phyloP scores from a whole-genome alignment of 2,329 filamentous ascomycete genomes.

The Arachnopeziza araneosa region DNA sequence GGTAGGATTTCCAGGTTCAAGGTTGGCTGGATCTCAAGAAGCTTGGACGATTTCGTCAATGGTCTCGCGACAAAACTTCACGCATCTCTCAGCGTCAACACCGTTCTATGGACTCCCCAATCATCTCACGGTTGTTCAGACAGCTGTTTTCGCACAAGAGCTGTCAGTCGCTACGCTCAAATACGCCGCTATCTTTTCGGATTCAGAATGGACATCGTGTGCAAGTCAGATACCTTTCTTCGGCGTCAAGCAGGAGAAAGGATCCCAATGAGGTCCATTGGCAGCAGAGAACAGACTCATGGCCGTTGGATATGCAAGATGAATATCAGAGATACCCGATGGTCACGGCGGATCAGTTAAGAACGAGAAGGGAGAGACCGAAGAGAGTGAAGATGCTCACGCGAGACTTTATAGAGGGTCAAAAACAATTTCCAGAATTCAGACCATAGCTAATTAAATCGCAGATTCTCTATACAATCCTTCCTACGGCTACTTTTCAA shows the following conservation, averaged over 20 bases:
- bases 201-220: conserved; percentile 35
- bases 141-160: conserved; percentile 75
- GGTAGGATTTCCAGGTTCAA: background rate
- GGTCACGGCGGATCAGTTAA: conserved; percentile 77
- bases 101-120: conserved; percentile 69
- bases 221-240: conserved; percentile 30
- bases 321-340: conserved; percentile 80
- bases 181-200: conserved; percentile 26
- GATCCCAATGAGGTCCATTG: conserved; percentile 62
- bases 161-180: conserved; percentile 49
- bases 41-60: conserved; percentile 1
- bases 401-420: conserved; percentile 94
- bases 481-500: conserved; percentile 92
- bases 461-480: conserved; percentile 91
- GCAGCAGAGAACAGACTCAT: conserved; percentile 75
- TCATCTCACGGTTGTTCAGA: conserved; percentile 72
- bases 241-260: conserved; percentile 11
- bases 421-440: conserved; percentile 15
- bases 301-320: conserved; percentile 69
- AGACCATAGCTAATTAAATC: conserved; percentile 13
- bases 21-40: background rate
- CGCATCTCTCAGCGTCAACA: conserved; percentile 15
- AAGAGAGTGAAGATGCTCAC: conserved; percentile 92
- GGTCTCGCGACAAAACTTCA: conserved; percentile 11
- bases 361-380: conserved; percentile 67